Percentiles rank a stretch among this genome's conserved stretches.
These are phyloP conservation scores for Pestalotiopsis sp. DNA, from an alignment of 2,329 filamentous ascomycete genomes.

Conservation along the genomic window DNA sequence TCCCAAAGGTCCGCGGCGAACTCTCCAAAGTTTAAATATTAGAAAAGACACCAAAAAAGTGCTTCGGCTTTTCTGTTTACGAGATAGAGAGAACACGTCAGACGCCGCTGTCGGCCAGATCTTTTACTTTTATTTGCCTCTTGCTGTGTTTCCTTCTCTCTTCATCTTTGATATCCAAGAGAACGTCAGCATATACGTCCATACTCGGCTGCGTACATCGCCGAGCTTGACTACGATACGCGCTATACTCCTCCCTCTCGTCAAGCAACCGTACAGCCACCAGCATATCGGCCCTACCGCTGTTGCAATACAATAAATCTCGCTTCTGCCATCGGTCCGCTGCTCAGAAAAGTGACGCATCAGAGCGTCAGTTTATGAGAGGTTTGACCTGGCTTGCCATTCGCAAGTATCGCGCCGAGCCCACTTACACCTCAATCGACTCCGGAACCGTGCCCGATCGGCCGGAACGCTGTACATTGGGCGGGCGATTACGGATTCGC, in stretches of 20 bases:
- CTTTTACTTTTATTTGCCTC: background rate
- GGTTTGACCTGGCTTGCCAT: background rate
- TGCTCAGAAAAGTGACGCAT: background rate
- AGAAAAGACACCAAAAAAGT: background rate
- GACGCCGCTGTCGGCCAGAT: background rate
- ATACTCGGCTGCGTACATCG: background rate
- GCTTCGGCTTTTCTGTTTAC: background rate
- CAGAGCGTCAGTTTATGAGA: background rate
- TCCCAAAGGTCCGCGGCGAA: background rate
- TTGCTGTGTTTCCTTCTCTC: background rate
- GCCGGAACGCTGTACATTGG: background rate
- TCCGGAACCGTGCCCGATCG: constrained; percentile 1
- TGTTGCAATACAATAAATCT: background rate
- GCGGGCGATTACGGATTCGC: constrained; percentile 4
- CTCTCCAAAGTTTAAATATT: constrained; percentile 1
- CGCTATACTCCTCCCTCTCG: background rate
- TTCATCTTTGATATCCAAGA: background rate
- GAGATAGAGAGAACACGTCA: background rate
- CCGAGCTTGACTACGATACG: background rate
- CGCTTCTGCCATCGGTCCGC: background rate
- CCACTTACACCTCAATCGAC: background rate
- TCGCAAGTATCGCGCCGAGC: background rate
- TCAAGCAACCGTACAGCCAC: background rate
- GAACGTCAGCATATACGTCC: background rate
- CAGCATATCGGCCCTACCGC: background rate